A percentile compares a stretch with the other conserved stretches of the same genome.
Conservation (phyloP, 371 early-diverging fungal species). For the Rhizomucor pusillus region DNA sequence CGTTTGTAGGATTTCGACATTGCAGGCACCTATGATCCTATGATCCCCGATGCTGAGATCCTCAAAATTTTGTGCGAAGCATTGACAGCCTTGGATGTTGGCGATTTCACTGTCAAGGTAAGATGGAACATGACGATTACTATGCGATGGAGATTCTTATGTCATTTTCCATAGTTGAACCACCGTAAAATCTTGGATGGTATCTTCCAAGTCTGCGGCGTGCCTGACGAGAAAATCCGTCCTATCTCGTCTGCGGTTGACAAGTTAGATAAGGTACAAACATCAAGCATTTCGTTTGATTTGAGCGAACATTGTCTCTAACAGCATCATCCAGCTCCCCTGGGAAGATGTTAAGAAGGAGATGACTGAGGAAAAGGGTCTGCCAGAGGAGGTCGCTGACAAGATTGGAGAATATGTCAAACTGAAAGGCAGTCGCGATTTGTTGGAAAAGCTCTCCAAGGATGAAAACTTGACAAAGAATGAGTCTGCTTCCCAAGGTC, state of each 20-base stretch:
- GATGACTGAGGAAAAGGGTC: constrained; percentile 91
- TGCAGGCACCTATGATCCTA: constrained; percentile 93
- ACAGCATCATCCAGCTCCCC: constrained; percentile 47
- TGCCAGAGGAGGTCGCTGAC: constrained; percentile 79
- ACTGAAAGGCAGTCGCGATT: constrained; percentile 78
- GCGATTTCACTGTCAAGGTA: constrained; percentile 83
- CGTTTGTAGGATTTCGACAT: constrained; percentile 92
- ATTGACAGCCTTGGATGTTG: constrained; percentile 74
- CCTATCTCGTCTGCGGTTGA: constrained; percentile 98
- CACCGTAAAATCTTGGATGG: constrained; percentile 97
- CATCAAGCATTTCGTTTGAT: background rate
- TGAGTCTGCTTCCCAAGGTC: constrained; percentile 74
- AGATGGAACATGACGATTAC: background rate
- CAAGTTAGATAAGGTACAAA: constrained; percentile 89
- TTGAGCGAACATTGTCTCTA: background rate
- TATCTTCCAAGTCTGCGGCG: constrained; percentile 95
- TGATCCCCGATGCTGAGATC: constrained; percentile 98
- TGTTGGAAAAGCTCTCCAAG: constrained; percentile 66
- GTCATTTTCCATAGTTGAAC: constrained; percentile 65
- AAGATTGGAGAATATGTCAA: constrained; percentile 89
- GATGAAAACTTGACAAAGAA: constrained; percentile 68
- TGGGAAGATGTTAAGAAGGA: constrained; percentile 96
- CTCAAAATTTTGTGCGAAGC: constrained; percentile 86
- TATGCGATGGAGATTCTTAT: background rate
- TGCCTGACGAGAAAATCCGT: constrained; percentile 82